Conservation (phyloP, 1,139 yeast genomes). For the Candida glucosophila region DNA sequence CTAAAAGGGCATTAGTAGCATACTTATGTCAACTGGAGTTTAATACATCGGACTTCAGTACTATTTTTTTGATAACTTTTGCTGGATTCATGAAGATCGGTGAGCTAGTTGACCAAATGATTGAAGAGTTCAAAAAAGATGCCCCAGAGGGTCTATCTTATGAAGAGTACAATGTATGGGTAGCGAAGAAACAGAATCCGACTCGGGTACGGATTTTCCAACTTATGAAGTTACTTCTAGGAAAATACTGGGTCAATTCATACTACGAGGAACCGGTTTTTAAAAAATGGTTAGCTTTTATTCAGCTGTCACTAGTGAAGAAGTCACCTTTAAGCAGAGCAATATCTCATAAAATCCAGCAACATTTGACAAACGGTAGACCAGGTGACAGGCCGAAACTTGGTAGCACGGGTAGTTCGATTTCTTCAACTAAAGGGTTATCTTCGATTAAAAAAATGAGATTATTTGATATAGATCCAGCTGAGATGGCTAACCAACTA, state of each 20-base stretch:
- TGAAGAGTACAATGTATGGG: slow-evolving; percentile 80
- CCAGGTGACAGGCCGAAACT: slow-evolving; percentile 17
- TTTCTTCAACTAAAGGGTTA: slow-evolving; percentile 38
- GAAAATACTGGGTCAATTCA: slow-evolving; percentile 69
- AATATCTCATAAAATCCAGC: slow-evolving; percentile 17
- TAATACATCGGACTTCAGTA: slow-evolving; percentile 60
- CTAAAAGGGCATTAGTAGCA: slow-evolving; percentile 70
- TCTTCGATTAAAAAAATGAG: slow-evolving; percentile 34
- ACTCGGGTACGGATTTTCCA: slow-evolving; percentile 64
- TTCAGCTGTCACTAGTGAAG: slow-evolving; percentile 39
- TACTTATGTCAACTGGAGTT: slow-evolving; percentile 75
- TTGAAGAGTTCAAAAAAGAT: slow-evolving; percentile 58
- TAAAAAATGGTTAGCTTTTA: slow-evolving; percentile 49
- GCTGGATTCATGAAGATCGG: slow-evolving; percentile 66
- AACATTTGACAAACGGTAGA: slow-evolving; percentile 24
- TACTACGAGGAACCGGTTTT: slow-evolving; percentile 45
- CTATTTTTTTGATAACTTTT: slow-evolving; percentile 67
- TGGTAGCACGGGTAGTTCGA: slow-evolving; percentile 24
- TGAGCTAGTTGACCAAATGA: slow-evolving; percentile 54
- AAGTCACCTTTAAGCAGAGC: slow-evolving; percentile 28
- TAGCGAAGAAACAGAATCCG: slow-evolving; percentile 58
- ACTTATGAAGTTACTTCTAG: slow-evolving; percentile 63
- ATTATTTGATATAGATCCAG: slow-evolving; percentile 61
- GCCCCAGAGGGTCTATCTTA: slow-evolving; percentile 87
- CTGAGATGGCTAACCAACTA: slow-evolving; percentile 77